Evolutionary conservation across 2,329 filamentous ascomycete genomes (phyloP), one percentile per base, ranked within the genome.

Genomic region (Colletotrichum sp.): DNA sequence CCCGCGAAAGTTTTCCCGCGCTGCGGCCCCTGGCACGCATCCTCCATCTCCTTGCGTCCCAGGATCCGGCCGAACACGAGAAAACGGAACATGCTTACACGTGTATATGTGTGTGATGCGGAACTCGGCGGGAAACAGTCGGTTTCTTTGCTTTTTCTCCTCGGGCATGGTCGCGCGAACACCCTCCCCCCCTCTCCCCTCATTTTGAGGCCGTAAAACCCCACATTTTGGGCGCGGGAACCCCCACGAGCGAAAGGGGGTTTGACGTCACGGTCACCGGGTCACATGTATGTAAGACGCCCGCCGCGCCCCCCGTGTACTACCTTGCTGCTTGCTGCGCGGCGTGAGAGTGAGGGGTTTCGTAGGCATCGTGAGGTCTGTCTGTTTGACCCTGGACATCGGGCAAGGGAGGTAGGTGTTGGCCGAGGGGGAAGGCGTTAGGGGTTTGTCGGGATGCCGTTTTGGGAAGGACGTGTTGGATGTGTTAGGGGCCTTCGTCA

Each of bases 401-500:
- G 43, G n/a, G n/a, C 43, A 52, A 52, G 43, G n/a, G 43, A 52
- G 43, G 36, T 43, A 18, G 36, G 36, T n/a, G n/a, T n/a, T n/a
- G n/a, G n/a, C n/a, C n/a, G n/a, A n/a, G n/a, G n/a, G n/a, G n/a
- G n/a, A n/a, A n/a, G n/a, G n/a, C n/a, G n/a, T n/a, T n/a, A n/a
- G n/a, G n/a, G n/a, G n/a, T n/a, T n/a, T n/a, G 39, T 48, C 43
- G 43, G 43, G 43, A 52, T 52, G 43, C 43, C 43, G 43, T 52
- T 52, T 52, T 21, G 43, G 43, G 43, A 52, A 52, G 43, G 43
- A 52, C 43, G 0, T 52, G 43, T 52, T 21, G 43, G 43, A 24
- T 6, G 10, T 0, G 43, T 52, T 48, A n/a, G n/a, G n/a, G n/a
- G n/a, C 0, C 9, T 1, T n/a, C n/a, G 43, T 52, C 0, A 21